phyloP scores from a whole-genome alignment of 345 rosid species.

The Physaria fendleri region DNA sequence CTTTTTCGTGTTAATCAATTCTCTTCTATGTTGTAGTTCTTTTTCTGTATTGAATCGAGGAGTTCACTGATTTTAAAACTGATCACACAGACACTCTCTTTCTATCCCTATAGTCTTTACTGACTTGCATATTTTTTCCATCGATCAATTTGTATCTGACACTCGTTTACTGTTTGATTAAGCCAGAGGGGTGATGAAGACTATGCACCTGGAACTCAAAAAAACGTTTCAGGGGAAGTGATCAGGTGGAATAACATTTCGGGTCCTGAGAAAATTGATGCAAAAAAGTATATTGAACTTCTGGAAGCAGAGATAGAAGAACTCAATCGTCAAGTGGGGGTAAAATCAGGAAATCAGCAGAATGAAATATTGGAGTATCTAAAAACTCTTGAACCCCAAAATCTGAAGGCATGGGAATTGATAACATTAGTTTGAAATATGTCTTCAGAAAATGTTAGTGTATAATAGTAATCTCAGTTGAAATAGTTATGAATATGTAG shows the following conservation, averaged over 20 bases:
- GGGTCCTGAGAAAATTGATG: slow-evolving; percentile 87
- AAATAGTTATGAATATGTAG: slow-evolving; percentile 34
- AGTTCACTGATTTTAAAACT: background rate
- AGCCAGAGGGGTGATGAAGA: slow-evolving; percentile 50
- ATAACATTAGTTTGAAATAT: background rate
- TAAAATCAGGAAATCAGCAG: slow-evolving; percentile 56
- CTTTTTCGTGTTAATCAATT: background rate
- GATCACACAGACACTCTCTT: background rate
- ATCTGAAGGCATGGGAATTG: slow-evolving; percentile 59
- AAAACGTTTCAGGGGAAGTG: slow-evolving; percentile 91
- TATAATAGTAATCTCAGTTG: background rate
- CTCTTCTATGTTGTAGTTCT: background rate
- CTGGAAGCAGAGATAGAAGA: slow-evolving; percentile 97
- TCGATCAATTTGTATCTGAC: background rate
- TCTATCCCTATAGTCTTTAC: background rate
- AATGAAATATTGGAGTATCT: slow-evolving; percentile 88
- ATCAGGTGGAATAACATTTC: slow-evolving; percentile 84
- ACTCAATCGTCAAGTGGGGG: slow-evolving; percentile 63
- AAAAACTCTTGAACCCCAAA: slow-evolving; percentile 89
- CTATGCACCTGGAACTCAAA: slow-evolving; percentile 92
- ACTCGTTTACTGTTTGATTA: slow-evolving; percentile 11
- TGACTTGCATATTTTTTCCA: too few species aligned
- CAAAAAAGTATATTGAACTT: slow-evolving; percentile 79
- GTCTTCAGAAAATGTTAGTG: background rate
- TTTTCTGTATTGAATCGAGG: background rate